phyloP scores from a whole-genome alignment of 108 stramenopile species.

The Skeletonema menzelii region DNA sequence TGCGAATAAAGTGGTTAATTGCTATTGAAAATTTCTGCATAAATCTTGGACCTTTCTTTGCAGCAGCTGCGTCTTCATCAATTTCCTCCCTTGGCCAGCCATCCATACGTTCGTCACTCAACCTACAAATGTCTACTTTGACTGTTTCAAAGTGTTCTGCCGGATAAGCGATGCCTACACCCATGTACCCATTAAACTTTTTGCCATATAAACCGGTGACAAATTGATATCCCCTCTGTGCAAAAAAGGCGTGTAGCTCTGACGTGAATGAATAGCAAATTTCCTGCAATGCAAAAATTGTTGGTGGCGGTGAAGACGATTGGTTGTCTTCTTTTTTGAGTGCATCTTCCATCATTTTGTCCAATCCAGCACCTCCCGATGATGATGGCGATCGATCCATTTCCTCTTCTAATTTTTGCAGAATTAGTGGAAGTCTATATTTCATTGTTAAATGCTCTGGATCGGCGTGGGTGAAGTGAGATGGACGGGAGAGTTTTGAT shows the following conservation, averaged over 20 bases:
- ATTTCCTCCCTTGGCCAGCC: slow-evolving; percentile 70
- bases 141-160: slow-evolving; percentile 55
- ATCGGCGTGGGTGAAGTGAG: slow-evolving; percentile 65
- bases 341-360: neutral
- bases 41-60: slow-evolving; percentile 5
- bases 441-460: slow-evolving; percentile 65
- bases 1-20: slow-evolving; percentile 13
- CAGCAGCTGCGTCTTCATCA: neutral
- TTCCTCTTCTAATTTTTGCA: slow-evolving; percentile 78
- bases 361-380: slow-evolving; percentile 6
- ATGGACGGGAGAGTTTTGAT: slow-evolving; percentile 72
- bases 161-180: slow-evolving; percentile 80
- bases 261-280: slow-evolving; percentile 79
- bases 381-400: slow-evolving; percentile 28
- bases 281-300: slow-evolving; percentile 88
- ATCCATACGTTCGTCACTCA: slow-evolving; percentile 61
- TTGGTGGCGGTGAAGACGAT: slow-evolving; percentile 6
- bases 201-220: slow-evolving; percentile 91
- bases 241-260: slow-evolving; percentile 82
- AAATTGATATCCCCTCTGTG: slow-evolving; percentile 80
- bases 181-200: slow-evolving; percentile 92
- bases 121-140: slow-evolving; percentile 69
- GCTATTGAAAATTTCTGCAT: slow-evolving; percentile 6
- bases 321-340: neutral
- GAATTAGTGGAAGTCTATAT: slow-evolving; percentile 66